A percentile compares a stretch with the other conserved stretches of the same genome.
Conservation (phyloP, 352 stramenopile genomes). For the Pythium guiyangense region DNA sequence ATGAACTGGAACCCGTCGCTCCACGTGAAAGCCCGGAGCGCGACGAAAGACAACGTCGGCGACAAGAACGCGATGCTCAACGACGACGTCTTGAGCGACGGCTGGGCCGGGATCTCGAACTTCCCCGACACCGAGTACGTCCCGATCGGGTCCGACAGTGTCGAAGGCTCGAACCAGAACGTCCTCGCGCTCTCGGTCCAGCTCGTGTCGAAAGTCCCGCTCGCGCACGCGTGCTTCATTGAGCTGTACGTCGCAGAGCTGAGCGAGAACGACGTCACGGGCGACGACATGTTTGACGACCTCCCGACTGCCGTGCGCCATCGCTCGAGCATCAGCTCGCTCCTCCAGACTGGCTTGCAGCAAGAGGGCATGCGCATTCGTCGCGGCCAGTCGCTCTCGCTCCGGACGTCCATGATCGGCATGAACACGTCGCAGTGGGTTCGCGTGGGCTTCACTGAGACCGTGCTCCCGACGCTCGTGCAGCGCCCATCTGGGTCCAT, state of each 20-base stretch:
- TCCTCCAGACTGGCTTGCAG: slow-evolving; percentile 71
- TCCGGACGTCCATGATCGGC: slow-evolving; percentile 31
- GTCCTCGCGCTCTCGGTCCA: slow-evolving; percentile 76
- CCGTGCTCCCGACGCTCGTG: slow-evolving; percentile 60
- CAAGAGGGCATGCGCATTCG: slow-evolving; percentile 57
- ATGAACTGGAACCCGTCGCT: slow-evolving; percentile 64
- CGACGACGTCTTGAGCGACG: slow-evolving; percentile 30
- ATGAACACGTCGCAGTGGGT: slow-evolving; percentile 41
- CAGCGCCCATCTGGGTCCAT: slow-evolving; percentile 8
- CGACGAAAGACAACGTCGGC: slow-evolving; percentile 39
- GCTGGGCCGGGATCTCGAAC: slow-evolving; percentile 52
- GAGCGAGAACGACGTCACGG: slow-evolving; percentile 42
- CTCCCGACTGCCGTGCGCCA: slow-evolving; percentile 34
- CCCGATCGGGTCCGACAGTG: slow-evolving; percentile 50
- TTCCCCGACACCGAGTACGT: slow-evolving; percentile 77
- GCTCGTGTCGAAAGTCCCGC: slow-evolving; percentile 50
- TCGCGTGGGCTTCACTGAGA: slow-evolving; percentile 74
- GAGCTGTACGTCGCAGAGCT: slow-evolving; percentile 73
- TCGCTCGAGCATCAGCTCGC: slow-evolving; percentile 65
- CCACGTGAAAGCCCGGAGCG: slow-evolving; percentile 34
- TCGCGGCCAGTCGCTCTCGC: slow-evolving; percentile 42
- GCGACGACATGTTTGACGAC: slow-evolving; percentile 51
- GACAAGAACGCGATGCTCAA: slow-evolving; percentile 27
- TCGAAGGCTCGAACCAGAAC: slow-evolving; percentile 56
- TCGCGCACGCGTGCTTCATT: slow-evolving; percentile 69